These are phyloP conservation scores for Raddia guianensis DNA, from an alignment of 176 grass and related monocot species.

Conservation along the genomic window DNA sequence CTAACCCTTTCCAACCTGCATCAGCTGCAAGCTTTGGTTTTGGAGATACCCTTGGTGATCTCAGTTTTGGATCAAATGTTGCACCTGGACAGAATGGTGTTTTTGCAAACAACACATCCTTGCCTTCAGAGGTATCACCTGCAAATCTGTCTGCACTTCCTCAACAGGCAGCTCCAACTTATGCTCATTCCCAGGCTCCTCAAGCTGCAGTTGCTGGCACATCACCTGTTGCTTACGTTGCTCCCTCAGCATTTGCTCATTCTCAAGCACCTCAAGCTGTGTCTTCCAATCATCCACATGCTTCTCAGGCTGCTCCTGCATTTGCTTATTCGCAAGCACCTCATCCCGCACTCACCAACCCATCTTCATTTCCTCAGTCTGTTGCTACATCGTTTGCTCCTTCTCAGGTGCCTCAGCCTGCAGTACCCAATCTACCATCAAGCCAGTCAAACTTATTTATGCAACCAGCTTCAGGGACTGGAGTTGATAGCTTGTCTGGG, in stretches of 20 bases:
- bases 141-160: slow-evolving; percentile 28
- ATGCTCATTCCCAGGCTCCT: slow-evolving; percentile 37
- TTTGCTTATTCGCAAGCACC: slow-evolving; percentile 44
- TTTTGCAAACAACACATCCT: slow-evolving; percentile 46
- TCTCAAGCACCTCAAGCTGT: slow-evolving; percentile 38
- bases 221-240: slow-evolving; percentile 24
- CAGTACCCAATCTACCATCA: slow-evolving; percentile 31
- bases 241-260: slow-evolving; percentile 36
- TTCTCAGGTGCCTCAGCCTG: slow-evolving; percentile 42
- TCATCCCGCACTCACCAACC: slow-evolving; percentile 31
- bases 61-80: slow-evolving; percentile 51
- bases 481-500: slow-evolving; percentile 17
- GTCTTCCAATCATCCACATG: slow-evolving; percentile 25
- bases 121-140: slow-evolving; percentile 34
- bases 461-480: slow-evolving; percentile 32
- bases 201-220: slow-evolving; percentile 25
- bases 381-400: slow-evolving; percentile 38
- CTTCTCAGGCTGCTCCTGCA: slow-evolving; percentile 31
- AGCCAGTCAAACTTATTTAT: slow-evolving; percentile 38
- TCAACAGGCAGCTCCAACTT: slow-evolving; percentile 37
- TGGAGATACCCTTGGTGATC: slow-evolving; percentile 72
- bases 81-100: slow-evolving; percentile 49
- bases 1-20: slow-evolving; percentile 56
- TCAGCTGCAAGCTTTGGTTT: slow-evolving; percentile 69
- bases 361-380: slow-evolving; percentile 38